Conservation (phyloP, 108 stramenopile genomes). For the Cyclotella atomus region DNA sequence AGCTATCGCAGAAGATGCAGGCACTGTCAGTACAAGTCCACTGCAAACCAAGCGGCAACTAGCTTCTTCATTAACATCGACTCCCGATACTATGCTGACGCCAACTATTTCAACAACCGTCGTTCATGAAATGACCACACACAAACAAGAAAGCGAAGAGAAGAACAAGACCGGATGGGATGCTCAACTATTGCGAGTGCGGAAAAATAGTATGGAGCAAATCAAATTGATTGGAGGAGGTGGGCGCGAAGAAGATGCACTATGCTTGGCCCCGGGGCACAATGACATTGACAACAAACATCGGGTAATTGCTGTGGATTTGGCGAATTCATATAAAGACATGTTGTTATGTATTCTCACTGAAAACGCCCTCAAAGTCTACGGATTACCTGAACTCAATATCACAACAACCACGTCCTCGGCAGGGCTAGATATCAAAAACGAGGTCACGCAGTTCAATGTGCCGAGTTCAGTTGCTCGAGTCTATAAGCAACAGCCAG, state of each 20-base stretch:
- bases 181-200: conserved; percentile 60
- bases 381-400: conserved; percentile 23
- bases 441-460: background rate
- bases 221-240: conserved; percentile 43
- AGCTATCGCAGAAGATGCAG: background rate
- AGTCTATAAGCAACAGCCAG: conserved; percentile 17
- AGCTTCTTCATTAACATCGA: background rate
- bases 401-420: background rate
- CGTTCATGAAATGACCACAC: too few relatives aligned
- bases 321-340: conserved; percentile 21
- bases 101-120: too few relatives aligned
- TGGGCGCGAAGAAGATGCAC: conserved; percentile 52
- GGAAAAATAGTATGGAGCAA: conserved; percentile 22
- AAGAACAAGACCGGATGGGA: conserved; percentile 53
- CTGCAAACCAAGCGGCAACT: too few relatives aligned
- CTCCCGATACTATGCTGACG: background rate
- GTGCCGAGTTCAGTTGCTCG: conserved; percentile 1
- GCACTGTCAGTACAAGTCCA: background rate
- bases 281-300: conserved; percentile 11
- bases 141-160: too few relatives aligned
- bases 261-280: conserved; percentile 38
- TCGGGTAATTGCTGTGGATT: conserved; percentile 39
- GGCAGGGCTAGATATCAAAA: background rate
- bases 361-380: conserved; percentile 12
- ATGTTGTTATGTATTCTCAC: conserved; percentile 35